phyloP scores from a whole-genome alignment of 148 eudicot species.

The Beta vulgaris region DNA sequence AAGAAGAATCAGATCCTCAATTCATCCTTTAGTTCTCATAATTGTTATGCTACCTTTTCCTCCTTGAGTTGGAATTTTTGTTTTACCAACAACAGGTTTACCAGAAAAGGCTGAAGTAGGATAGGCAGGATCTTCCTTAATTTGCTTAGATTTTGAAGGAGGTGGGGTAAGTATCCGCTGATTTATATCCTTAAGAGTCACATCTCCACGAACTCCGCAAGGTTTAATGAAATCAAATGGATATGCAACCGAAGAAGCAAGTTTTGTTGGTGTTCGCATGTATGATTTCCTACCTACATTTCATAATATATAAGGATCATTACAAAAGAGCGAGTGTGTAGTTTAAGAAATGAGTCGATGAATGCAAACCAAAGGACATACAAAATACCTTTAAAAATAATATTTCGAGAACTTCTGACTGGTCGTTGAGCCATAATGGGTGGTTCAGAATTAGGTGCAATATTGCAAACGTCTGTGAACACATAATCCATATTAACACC shows the following conservation, averaged over 20 bases:
- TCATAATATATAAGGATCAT: background rate
- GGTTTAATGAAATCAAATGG: constrained; percentile 90
- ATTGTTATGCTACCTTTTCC: constrained; percentile 97
- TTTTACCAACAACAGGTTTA: constrained; percentile 90
- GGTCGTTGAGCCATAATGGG: constrained; percentile 33
- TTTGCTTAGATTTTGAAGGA: constrained; percentile 44
- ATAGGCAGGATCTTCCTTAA: constrained; percentile 44
- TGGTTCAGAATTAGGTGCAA: constrained; percentile 36
- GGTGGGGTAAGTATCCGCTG: constrained; percentile 74
- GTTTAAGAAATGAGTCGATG: background rate
- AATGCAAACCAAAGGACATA: background rate
- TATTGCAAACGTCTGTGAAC: constrained; percentile 47
- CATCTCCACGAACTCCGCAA: constrained; percentile 64
- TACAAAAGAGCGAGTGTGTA: background rate
- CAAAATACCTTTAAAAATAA: constrained; percentile 65
- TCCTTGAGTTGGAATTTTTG: constrained; percentile 91
- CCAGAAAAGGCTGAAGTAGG: constrained; percentile 92
- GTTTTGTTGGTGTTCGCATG: constrained; percentile 61
- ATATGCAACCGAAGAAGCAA: constrained; percentile 66
- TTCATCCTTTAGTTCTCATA: constrained; percentile 96
- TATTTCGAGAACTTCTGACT: constrained; percentile 48
- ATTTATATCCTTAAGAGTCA: constrained; percentile 91
- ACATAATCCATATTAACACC: background rate
- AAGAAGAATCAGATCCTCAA: background rate
- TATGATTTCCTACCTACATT: constrained; percentile 66